Evolutionary conservation across 495 filamentous ascomycete species (phyloP).

Genomic region (Peziza echinospora): DNA sequence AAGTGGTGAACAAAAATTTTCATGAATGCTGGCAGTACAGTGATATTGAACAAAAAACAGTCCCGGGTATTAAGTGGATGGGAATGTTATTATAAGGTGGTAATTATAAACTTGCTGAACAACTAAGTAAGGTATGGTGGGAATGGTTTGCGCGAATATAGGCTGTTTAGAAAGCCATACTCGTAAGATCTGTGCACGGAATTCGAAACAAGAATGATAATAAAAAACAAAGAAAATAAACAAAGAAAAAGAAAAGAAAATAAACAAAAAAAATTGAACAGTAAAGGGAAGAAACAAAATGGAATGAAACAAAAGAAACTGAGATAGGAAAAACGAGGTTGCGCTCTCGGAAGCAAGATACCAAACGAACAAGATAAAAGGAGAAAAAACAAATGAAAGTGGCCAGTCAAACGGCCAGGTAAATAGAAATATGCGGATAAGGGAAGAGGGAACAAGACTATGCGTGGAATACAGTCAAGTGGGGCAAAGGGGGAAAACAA

Average conservation of each 20-base stretch:
- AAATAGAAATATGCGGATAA: background rate
- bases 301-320: background rate
- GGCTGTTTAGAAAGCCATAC: too few species aligned
- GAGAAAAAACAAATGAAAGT: background rate
- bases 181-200: too few species aligned
- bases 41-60: too few species aligned
- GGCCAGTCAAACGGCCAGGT: background rate
- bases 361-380: background rate
- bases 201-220: too few species aligned
- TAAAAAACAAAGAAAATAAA: too few species aligned
- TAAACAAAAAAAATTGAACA: conserved; percentile 3
- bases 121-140: too few species aligned
- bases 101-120: too few species aligned
- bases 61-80: too few species aligned
- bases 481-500: background rate
- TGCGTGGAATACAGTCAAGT: background rate
- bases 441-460: background rate
- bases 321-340: background rate
- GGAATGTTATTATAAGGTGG: too few species aligned
- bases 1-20: too few species aligned
- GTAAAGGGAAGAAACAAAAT: conserved; percentile 2
- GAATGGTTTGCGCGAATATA: too few species aligned
- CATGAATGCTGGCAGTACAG: too few species aligned
- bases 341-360: background rate
- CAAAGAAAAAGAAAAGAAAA: conserved; percentile 1